Evolutionary conservation across 2,329 filamentous ascomycete genomes (phyloP).

Genomic region (Xylaria sp.): DNA sequence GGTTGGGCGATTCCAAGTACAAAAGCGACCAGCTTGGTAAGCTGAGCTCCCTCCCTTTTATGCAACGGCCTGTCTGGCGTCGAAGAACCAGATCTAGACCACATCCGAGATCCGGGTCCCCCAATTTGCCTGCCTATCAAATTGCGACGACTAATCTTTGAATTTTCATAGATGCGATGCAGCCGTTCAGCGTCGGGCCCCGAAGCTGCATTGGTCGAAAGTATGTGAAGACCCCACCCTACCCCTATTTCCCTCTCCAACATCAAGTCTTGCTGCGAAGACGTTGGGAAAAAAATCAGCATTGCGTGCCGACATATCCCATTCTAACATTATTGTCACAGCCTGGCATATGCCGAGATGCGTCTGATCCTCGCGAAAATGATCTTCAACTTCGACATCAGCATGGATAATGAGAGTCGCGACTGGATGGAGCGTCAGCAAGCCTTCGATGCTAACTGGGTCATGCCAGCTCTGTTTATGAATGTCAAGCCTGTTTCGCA

Average conservation of each 20-base stretch:
- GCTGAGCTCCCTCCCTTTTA: neutral
- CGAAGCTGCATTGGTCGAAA: constrained; percentile 38
- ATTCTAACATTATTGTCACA: constrained; percentile 12
- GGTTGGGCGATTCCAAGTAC: constrained; percentile 30
- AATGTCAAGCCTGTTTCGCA: constrained; percentile 20
- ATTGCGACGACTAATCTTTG: neutral
- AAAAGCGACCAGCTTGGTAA: constrained; percentile 29
- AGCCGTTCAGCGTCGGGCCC: constrained; percentile 36
- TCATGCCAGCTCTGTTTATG: constrained; percentile 32
- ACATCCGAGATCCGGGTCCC: no score
- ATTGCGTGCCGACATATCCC: neutral
- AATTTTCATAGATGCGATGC: constrained; percentile 25
- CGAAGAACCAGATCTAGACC: neutral
- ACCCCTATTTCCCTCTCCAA: neutral
- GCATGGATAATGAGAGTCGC: constrained; percentile 25
- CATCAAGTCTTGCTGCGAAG: neutral
- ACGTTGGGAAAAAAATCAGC: neutral
- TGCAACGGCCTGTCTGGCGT: neutral
- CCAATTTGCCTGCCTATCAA: neutral
- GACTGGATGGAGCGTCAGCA: constrained; percentile 31
- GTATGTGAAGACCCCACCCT: constrained; percentile 25
- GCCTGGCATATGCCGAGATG: constrained; percentile 40
- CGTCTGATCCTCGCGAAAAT: constrained; percentile 36
- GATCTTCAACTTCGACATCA: constrained; percentile 37
- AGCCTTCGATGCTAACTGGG: constrained; percentile 30